phyloP scores from a whole-genome alignment of 768 basidiomycete species.

The Calvatia gigantea region DNA sequence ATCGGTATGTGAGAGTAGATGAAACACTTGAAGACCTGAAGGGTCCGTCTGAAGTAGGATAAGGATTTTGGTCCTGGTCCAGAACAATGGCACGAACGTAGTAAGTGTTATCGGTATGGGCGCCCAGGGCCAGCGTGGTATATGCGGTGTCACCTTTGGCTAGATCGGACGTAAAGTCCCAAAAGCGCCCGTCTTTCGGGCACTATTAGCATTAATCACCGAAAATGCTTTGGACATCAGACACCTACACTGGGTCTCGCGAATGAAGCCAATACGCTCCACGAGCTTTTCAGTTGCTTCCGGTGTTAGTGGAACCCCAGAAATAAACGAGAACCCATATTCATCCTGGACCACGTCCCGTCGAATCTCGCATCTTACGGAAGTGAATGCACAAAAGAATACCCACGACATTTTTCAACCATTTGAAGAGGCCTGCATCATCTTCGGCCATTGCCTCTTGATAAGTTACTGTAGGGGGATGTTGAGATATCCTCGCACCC shows the following conservation, averaged over 20 bases:
- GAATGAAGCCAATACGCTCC: slow-evolving; percentile 78
- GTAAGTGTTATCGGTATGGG: slow-evolving; percentile 72
- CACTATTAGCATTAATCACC: not conserved
- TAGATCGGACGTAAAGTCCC: slow-evolving; percentile 94
- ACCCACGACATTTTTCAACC: slow-evolving; percentile 78
- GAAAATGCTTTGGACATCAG: not conserved
- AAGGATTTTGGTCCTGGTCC: not conserved
- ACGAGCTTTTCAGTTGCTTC: slow-evolving; percentile 82
- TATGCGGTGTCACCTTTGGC: slow-evolving; percentile 94
- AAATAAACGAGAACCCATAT: slow-evolving; percentile 88
- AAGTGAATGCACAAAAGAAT: not conserved
- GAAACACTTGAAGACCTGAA: slow-evolving; percentile 93
- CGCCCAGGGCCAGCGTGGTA: slow-evolving; percentile 80
- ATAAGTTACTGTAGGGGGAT: slow-evolving; percentile 72
- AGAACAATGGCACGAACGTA: slow-evolving; percentile 44
- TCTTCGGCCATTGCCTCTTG: slow-evolving; percentile 67
- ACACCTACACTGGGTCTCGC: slow-evolving; percentile 65
- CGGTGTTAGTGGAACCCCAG: slow-evolving; percentile 74
- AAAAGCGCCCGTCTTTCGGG: slow-evolving; percentile 81
- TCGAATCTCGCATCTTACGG: not conserved
- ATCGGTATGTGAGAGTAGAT: slow-evolving; percentile 79
- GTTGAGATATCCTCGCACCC: slow-evolving; percentile 71
- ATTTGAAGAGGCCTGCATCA: slow-evolving; percentile 69
- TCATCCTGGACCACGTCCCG: slow-evolving; percentile 50
- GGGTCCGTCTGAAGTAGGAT: slow-evolving; percentile 72